Conservation (phyloP, 371 early-diverging fungal species). For the Nematocida sp. region DNA sequence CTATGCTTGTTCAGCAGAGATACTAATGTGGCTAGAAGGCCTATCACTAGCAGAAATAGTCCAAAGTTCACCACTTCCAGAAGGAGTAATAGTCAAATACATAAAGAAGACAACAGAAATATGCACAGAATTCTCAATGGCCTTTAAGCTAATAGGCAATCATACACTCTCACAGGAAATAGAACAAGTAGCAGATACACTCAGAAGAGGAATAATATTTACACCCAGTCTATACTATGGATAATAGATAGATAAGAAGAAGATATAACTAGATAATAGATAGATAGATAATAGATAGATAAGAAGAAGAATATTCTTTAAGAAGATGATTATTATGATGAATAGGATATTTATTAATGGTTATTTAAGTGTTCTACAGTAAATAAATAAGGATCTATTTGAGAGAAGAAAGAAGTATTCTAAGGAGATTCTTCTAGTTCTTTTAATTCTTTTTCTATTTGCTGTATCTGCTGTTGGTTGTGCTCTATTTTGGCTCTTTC, state of each 20-base stretch:
- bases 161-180: conserved; percentile 52
- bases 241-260: background rate
- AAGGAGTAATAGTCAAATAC: conserved; percentile 62
- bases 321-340: too few species aligned
- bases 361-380: too few species aligned
- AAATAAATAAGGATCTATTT: too few species aligned
- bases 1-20: conserved; percentile 51
- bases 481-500: conserved; percentile 39
- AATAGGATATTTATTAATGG: too few species aligned
- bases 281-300: too few species aligned
- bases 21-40: conserved; percentile 59
- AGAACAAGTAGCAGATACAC: conserved; percentile 35
- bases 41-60: conserved; percentile 55
- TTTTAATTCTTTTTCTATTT: conserved; percentile 45
- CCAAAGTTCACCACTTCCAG: conserved; percentile 49
- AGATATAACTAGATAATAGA: background rate
- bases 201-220: conserved; percentile 62
- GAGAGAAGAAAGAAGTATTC: too few species aligned
- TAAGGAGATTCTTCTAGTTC: conserved; percentile 46
- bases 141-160: conserved; percentile 55
- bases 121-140: conserved; percentile 60
- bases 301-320: too few species aligned
- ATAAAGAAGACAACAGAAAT: conserved; percentile 61
- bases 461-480: conserved; percentile 49
- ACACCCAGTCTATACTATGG: conserved; percentile 62